Base-by-base conservation (phyloP, 768 basidiomycete species). In the Kondoa malvinella region DNA sequence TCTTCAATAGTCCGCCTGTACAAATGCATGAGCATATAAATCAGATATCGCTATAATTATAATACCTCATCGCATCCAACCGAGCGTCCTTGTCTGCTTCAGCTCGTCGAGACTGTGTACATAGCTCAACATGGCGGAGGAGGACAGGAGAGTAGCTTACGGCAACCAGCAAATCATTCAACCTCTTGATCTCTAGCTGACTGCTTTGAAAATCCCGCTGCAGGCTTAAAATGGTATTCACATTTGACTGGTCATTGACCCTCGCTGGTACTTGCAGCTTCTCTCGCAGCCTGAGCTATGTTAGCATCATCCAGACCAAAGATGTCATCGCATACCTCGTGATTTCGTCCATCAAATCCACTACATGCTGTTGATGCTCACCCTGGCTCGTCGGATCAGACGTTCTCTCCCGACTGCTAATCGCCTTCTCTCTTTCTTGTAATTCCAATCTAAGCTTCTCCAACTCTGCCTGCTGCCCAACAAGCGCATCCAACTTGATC, bases 401-500 rank as follows among this genome's bases (percentile, higher is more conserved):
- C n/a, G n/a, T n/a, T n/a, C n/a, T n/a, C n/a, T n/a, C n/a, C n/a
- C n/a, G n/a, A n/a, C n/a, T n/a, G n/a, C n/a, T 4, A 14, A 66
- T 1, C 17, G 56, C 65, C 21, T 64, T 4, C 26, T 68, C 67
- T 8, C 67, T 31, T 32, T 68, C 65, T 31, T 21, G 29, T 14
- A 68, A 26, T 25, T 34, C 56, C 57, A n/a, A 32, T 34, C 65
- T 57, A 2, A 56, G 31, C 4, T 26, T 1, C 2, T 56, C 29
- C 2, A 68, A 3, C 34, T 68, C 66, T 25, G 4, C 31, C 58
- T 68, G 64, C 32, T 57, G 58, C 12, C 34, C 30, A 15, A 66
- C 16, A 3, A 56, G 27, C n/a, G 2, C 17, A 56, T 65, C 34
- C 25, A 68, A 57, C 2, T 57, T n/a, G 58, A 27, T 57, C 26